Conservation (phyloP, 371 early-diverging fungal species). For the Mycotypha africana region DNA sequence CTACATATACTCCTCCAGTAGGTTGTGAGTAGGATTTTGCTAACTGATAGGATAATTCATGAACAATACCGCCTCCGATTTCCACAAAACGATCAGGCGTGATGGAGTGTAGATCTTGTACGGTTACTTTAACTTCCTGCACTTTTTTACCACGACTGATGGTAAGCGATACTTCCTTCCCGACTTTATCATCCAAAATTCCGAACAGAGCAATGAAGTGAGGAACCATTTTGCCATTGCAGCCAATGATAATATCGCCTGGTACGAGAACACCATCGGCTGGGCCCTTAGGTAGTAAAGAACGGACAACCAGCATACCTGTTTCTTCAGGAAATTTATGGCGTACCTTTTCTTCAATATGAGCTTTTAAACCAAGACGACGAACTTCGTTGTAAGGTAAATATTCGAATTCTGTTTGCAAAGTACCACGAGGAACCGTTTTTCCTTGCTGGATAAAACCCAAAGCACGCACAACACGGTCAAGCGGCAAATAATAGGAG, state of each 20-base stretch:
- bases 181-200: constrained; percentile 67
- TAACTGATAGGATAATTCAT: constrained; percentile 84
- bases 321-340: constrained; percentile 47
- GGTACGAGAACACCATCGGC: constrained; percentile 60
- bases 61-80: constrained; percentile 82
- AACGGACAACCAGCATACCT: constrained; percentile 73
- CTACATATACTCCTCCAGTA: constrained; percentile 78
- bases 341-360: constrained; percentile 63
- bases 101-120: constrained; percentile 78
- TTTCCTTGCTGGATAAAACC: constrained; percentile 48
- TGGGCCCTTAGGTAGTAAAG: constrained; percentile 70
- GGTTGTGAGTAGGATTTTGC: constrained; percentile 74
- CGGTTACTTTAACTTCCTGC: constrained; percentile 41
- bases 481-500: constrained; percentile 56
- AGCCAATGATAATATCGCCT: constrained; percentile 69
- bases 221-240: constrained; percentile 59
- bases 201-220: constrained; percentile 68
- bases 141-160: constrained; percentile 70
- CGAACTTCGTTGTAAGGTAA: constrained; percentile 61
- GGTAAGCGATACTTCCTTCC: constrained; percentile 44
- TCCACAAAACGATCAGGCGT: constrained; percentile 75
- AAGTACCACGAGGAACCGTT: constrained; percentile 72
- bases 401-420: constrained; percentile 70
- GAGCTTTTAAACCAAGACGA: constrained; percentile 52
- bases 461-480: constrained; percentile 38